Conservation (phyloP, 768 basidiomycete genomes). For the Trametes villosa region DNA sequence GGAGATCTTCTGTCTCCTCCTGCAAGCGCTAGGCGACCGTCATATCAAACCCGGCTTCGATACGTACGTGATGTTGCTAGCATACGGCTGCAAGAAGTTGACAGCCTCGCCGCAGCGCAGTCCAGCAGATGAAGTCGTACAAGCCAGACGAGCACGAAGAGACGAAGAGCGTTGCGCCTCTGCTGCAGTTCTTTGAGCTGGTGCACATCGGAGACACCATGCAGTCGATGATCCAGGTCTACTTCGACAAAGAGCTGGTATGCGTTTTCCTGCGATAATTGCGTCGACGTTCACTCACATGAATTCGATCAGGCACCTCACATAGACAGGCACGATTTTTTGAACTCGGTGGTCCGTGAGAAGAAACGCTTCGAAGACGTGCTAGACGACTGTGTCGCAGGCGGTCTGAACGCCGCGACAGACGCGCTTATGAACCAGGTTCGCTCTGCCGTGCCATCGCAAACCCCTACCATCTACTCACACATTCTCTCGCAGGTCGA, state of each 20-base stretch:
- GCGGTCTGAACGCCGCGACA: constrained; percentile 92
- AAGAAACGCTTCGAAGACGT: constrained; percentile 96
- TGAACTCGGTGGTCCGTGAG: constrained; percentile 91
- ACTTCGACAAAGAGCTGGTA: constrained; percentile 93
- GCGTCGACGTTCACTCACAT: background rate
- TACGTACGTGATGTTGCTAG: constrained; percentile 12
- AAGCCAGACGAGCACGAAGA: constrained; percentile 86
- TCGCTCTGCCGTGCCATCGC: constrained; percentile 15
- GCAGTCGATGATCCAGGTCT: constrained; percentile 96
- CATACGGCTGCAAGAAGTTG: background rate
- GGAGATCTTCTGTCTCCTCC: constrained; percentile 86
- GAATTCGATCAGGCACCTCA: constrained; percentile 62
- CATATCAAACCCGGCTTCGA: constrained; percentile 85
- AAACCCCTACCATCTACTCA: background rate
- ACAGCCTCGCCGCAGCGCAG: constrained; percentile 66
- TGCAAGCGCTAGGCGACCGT: constrained; percentile 74
- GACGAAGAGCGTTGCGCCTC: constrained; percentile 83
- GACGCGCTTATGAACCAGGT: constrained; percentile 96
- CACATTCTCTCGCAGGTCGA: constrained; percentile 65
- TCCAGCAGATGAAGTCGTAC: constrained; percentile 87
- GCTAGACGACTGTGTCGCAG: constrained; percentile 92
- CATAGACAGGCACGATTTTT: constrained; percentile 91
- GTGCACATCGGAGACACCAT: constrained; percentile 98
- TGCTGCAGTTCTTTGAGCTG: constrained; percentile 96
- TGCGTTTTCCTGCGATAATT: constrained; percentile 38